A percentile compares a stretch with the other conserved stretches of the same genome.
Conservation (phyloP, 805 yeast genomes). For the Sugiyamaella valdiviana region DNA sequence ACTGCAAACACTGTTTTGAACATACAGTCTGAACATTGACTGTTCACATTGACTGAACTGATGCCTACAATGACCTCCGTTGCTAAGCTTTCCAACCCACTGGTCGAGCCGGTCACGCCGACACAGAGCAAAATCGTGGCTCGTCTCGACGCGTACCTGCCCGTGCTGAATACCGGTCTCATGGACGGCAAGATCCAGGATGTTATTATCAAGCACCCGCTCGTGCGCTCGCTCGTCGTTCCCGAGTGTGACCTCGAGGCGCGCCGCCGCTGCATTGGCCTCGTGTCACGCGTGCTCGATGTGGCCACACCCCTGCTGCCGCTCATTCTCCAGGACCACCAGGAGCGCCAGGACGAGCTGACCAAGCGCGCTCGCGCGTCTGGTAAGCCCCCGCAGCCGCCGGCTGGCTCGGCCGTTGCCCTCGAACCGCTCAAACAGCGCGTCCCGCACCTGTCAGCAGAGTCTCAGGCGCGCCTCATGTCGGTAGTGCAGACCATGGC, state of each 20-base stretch:
- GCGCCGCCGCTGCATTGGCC: constrained; percentile 20
- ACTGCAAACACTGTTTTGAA: too few species aligned
- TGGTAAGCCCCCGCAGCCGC: neutral
- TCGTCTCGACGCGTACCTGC: constrained; percentile 22
- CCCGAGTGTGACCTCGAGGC: constrained; percentile 28
- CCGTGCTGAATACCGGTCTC: constrained; percentile 25
- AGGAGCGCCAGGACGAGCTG: constrained; percentile 2
- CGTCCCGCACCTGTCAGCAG: constrained; percentile 15
- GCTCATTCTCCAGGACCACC: constrained; percentile 22
- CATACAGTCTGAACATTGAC: too few species aligned
- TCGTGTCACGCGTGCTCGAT: constrained; percentile 20
- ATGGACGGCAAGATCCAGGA: constrained; percentile 28
- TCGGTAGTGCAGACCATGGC: constrained; percentile 18
- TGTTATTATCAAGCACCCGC: constrained; percentile 25
- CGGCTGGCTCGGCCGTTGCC: neutral
- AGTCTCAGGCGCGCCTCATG: constrained; percentile 19
- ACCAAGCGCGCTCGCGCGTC: constrained; percentile 3
- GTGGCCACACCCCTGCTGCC: constrained; percentile 25
- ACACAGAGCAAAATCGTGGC: constrained; percentile 17
- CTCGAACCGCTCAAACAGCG: constrained; percentile 1
- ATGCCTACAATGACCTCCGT: neutral
- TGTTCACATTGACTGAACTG: too few species aligned
- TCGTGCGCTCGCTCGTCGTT: constrained; percentile 23
- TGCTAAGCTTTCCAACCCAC: neutral
- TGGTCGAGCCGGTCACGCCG: neutral